These are phyloP conservation scores for Myochromella boudieri DNA, from an alignment of 768 basidiomycete genomes.

Conservation along the genomic window DNA sequence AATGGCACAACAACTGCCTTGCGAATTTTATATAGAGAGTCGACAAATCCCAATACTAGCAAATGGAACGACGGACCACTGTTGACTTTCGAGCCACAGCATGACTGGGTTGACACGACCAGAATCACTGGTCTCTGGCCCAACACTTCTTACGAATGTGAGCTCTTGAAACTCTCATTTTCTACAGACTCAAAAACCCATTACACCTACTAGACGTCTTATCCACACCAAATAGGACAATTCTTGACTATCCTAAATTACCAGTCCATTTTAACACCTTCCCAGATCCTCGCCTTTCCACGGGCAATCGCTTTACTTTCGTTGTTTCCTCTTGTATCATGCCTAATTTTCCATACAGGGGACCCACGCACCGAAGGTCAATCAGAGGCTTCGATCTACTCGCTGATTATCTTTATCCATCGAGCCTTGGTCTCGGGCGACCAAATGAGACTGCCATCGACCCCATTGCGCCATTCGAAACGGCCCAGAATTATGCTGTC, in stretches of 20 bases:
- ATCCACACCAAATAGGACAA: slow-evolving; percentile 40
- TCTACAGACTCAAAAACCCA: neutral
- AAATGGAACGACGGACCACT: slow-evolving; percentile 58
- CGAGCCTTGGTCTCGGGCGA: slow-evolving; percentile 1
- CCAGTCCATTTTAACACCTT: slow-evolving; percentile 71
- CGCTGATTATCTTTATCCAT: slow-evolving; percentile 50
- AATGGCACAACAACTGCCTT: slow-evolving; percentile 32
- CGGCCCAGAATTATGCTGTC: neutral
- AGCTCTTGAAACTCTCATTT: slow-evolving; percentile 19
- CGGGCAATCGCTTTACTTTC: slow-evolving; percentile 64
- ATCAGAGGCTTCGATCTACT: slow-evolving; percentile 69
- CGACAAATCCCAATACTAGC: slow-evolving; percentile 22
- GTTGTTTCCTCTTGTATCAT: slow-evolving; percentile 64
- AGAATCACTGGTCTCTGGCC: slow-evolving; percentile 65
- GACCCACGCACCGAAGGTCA: slow-evolving; percentile 47
- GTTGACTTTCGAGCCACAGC: slow-evolving; percentile 38
- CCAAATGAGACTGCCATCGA: neutral
- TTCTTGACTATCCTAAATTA: slow-evolving; percentile 46
- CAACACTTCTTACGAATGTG: slow-evolving; percentile 69
- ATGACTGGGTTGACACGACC: slow-evolving; percentile 62
- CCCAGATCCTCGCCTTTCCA: slow-evolving; percentile 62
- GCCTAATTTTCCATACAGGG: slow-evolving; percentile 73
- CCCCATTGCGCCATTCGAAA: neutral
- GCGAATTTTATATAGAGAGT: slow-evolving; percentile 47
- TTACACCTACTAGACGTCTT: slow-evolving; percentile 37